Evolutionary conservation across 2,329 filamentous ascomycete genomes (phyloP).

Genomic region (Penicillium sp.): DNA sequence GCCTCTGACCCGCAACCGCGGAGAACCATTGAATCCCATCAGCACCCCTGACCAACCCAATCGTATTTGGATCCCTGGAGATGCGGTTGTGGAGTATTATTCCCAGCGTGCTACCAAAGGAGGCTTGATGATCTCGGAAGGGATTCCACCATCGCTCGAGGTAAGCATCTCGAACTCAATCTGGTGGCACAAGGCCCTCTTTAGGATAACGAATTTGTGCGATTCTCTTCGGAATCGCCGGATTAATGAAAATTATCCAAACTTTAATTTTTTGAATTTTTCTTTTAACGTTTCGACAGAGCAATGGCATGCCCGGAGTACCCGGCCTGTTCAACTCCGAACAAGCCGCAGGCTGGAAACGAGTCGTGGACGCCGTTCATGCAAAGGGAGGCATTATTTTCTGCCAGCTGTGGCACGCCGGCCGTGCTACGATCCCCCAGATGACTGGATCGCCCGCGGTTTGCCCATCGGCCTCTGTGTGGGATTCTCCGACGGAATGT

Average conservation of each 20-base stretch:
- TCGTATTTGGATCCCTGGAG: conserved; percentile 50
- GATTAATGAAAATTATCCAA: not conserved
- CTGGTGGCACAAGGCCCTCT: not conserved
- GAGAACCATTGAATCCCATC: conserved; percentile 43
- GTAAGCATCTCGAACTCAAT: conserved; percentile 21
- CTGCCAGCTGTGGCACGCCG: conserved; percentile 45
- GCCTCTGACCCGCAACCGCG: conserved; percentile 54
- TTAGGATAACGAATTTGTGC: not conserved
- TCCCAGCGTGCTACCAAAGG: conserved; percentile 38
- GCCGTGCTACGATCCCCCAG: conserved; percentile 45
- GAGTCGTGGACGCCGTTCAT: conserved; percentile 52
- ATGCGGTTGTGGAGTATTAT: conserved; percentile 43
- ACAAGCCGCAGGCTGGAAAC: conserved; percentile 52
- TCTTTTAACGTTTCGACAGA: conserved; percentile 20
- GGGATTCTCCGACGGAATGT: conserved; percentile 45
- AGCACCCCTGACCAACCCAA: conserved; percentile 49
- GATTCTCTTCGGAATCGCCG: not conserved
- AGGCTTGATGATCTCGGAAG: conserved; percentile 39
- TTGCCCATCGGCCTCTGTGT: conserved; percentile 44
- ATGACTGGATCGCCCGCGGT: conserved; percentile 42
- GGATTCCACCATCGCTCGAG: conserved; percentile 38
- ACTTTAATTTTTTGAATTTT: conserved; percentile 4
- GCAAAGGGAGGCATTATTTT: conserved; percentile 50
- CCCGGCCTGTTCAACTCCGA: conserved; percentile 34
- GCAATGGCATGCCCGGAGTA: conserved; percentile 40